Evolutionary conservation across 106 monocot genomes (phyloP), one percentile per base, ranked within the genome.

Genomic region (Phalaenopsis equestris): DNA sequence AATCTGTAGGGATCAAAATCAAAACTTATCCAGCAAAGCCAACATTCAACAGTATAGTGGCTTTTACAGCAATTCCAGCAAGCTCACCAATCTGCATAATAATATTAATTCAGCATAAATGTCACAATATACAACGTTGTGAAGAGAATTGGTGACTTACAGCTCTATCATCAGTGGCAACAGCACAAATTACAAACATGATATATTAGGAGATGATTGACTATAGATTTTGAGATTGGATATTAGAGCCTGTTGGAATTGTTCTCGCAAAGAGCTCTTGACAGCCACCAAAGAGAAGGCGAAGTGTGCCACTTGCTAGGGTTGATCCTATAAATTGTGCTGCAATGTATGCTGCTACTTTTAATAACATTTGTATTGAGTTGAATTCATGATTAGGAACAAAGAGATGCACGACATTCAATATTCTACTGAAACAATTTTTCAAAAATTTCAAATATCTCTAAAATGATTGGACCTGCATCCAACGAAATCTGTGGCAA

Each of bases 121-220:
- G 30, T 30, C 30, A 30, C 30, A 30, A 30, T 30, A 30, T 30
- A 30, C 30, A 30, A 30, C 30, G 30, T 30, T 30, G 30, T 30
- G 30, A 30, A 30, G 30, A 30, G 52, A 52, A 52, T 52, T 1
- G 10, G 14, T 52, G 2, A 52, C 90, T 86, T 83, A 92, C 92
- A 16, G 92, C 92, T 81, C 95, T 58, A 75, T 90, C 91, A 67
- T 95, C 95, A 8, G 95, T 95, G 41, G 95, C 95, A 1, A 95
- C 95, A n/a, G 89, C 95, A 18, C 92, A 95, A 86, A 95, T 90
- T 11, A 95, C 95, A 58, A 95, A 95, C 95, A 93, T 93, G 83
- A 95, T 90, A 81, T 92, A 95, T 83, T 92, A 95, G 37, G 92
- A 81, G 84, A 91, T 93, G 77, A 95, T 93, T 83, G 93, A 89